Base-by-base conservation (phyloP, 2,329 filamentous ascomycete species). In the Penicillium sp. region DNA sequence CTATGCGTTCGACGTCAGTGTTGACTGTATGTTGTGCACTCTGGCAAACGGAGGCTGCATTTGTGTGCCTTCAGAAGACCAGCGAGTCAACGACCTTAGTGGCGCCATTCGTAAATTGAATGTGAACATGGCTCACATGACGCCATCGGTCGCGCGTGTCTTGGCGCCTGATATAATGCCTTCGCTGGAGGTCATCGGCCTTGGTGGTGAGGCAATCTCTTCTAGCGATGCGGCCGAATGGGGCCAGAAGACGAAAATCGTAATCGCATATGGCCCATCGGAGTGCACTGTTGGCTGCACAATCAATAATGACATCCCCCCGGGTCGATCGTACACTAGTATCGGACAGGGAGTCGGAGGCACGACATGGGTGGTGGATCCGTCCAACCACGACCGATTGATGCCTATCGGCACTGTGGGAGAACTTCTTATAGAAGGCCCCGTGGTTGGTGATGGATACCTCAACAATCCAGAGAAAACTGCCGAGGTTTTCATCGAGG, bases 121-220 rank as follows among this genome's bases (percentile, higher is more conserved):
- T 6, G 76, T 78, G n/a, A 79, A 73, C 22, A 79, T 75, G 76
- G 78, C 75, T 1, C 80, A 82, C 64, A 77, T 85, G 69, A 85
- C 83, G 0, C 78, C 82, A 0, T 73, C 80, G 0, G 73, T 85
- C 16, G 81, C 81, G 0, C 61, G 65, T 14, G 55, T 73, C 5
- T 46, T 78, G 3, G 58, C 65, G 5, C 73, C 73, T 1, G 54
- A 60, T 9, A 67, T 74, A 3, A 66, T 78, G 2, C 74, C 73
- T 4, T 63, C 60, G 5, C 57, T 78, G 7, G 69, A 69, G 32
- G 64, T 60, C 1, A 42, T 78, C 37, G 61, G 66, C 3, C 64
- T 77, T 34, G 70, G 70, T 18, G 74, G 73, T 14, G 74, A 76
- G 50, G 65, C 69, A 20, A 58, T 63, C 4, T 62, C 69, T 4